Evolutionary conservation across 2,329 filamentous ascomycete genomes (phyloP), one percentile per base, ranked within the genome.

Genomic region (Penicillium sclerotiorum): DNA sequence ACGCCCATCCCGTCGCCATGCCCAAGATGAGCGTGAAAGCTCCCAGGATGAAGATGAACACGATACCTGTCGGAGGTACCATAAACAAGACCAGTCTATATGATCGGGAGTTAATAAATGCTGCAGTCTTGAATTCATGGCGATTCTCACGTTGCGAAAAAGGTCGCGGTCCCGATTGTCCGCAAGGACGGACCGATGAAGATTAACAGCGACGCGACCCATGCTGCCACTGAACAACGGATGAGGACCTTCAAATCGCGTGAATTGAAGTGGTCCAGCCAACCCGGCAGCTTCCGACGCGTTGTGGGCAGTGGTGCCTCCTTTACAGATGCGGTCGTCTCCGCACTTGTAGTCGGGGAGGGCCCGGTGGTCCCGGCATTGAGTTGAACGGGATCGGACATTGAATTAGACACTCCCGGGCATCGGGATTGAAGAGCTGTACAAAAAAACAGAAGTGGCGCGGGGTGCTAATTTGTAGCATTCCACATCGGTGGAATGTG

Each of bases 1-100:
- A 80, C 5, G 68, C 75, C 77, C 77, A 80, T 4, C 71, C 77
- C 0, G 78, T 57, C 25, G 68, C 73, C 59, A 79, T 76, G 15
- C 77, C 77, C 1, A 78, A 11, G 3, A 79, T 60, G 4, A 80
- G 62, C 1, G 77, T 73, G 1, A 76, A 28, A 0, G 69, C 61
- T 8, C 63, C 73, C 5, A 80, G 63, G 2, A 80, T 53, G 50
- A 76, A 76, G 32, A 80, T 61, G 28, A 76, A 73, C 1, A 80
- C 57, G 12, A 79, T 78, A 3, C 71, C 71, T 2, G 72, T 69
- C 0, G 77, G 77, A 0, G 78, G 77, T 0, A 73, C 67, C 20
- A 79, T 76, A 23, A 75, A 73, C 9, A 79, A 62, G 1, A 78
- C 64, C 44, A 70, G 43, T 23, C 65, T 68, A 36, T 18, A n/a